phyloP scores from a whole-genome alignment of 441 rosid genomes.

The Syzygium syzygioides region DNA sequence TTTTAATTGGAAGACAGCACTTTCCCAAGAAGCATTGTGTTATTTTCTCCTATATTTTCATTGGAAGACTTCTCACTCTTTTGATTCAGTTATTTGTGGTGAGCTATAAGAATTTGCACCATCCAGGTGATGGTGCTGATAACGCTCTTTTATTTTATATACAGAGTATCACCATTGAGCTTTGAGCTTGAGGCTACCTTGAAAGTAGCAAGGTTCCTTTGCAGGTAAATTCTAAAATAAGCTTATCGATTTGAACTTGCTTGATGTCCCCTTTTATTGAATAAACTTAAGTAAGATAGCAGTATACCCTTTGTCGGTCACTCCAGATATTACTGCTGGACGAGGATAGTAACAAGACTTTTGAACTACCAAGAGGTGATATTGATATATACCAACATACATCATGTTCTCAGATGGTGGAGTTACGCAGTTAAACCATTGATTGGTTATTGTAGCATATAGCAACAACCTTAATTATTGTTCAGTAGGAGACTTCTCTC shows the following conservation, averaged over 20 bases:
- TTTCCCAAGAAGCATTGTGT: not conserved
- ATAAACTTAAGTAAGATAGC: not conserved
- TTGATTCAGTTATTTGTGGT: not conserved
- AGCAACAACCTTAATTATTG: not conserved
- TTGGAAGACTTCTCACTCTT: not conserved
- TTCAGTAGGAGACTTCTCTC: not conserved
- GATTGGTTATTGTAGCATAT: not conserved
- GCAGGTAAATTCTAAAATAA: slow-evolving; percentile 49
- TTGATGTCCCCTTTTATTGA: not conserved
- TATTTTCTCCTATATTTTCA: not conserved
- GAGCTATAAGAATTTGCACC: not conserved
- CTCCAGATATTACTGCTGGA: not conserved
- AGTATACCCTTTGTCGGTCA: not conserved
- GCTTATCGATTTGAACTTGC: not conserved
- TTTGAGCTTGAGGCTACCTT: slow-evolving; percentile 96
- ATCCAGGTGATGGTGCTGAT: not conserved
- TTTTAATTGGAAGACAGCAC: not conserved
- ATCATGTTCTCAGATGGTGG: not conserved
- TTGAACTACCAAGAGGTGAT: not conserved
- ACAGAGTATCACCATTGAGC: slow-evolving; percentile 94
- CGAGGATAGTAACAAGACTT: not conserved
- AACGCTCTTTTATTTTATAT: not conserved
- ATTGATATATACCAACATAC: not conserved
- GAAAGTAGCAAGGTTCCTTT: slow-evolving; percentile 91
- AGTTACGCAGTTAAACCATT: not conserved